Conservation (phyloP, 805 yeast species). For the Zygosaccharomyces bailii region DNA sequence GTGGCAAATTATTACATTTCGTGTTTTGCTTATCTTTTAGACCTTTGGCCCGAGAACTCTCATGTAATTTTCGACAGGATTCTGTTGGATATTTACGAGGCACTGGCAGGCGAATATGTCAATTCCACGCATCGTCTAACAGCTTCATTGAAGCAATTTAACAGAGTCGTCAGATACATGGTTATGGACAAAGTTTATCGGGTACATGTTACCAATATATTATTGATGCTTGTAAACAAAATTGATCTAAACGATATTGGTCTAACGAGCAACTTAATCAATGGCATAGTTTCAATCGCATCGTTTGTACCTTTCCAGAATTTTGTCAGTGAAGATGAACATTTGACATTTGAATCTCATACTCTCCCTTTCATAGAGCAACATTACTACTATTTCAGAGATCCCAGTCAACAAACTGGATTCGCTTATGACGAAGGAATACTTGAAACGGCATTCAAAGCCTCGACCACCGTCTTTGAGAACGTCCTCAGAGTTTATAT, state of each 20-base stretch:
- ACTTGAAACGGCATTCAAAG: conserved; percentile 56
- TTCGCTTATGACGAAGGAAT: conserved; percentile 44
- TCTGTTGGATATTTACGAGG: conserved; percentile 71
- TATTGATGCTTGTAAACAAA: conserved; percentile 70
- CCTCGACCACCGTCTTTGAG: conserved; percentile 70
- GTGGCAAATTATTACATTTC: conserved; percentile 56
- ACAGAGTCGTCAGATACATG: conserved; percentile 64
- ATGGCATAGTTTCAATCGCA: conserved; percentile 65
- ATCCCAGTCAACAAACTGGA: conserved; percentile 21
- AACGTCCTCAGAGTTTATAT: conserved; percentile 55
- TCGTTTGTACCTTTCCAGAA: conserved; percentile 70
- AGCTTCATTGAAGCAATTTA: conserved; percentile 65
- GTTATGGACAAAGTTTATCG: conserved; percentile 60
- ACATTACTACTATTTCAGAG: conserved; percentile 53
- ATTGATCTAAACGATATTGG: conserved; percentile 84
- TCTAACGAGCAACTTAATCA: conserved; percentile 65
- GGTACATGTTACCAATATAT: conserved; percentile 72
- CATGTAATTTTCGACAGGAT: conserved; percentile 48
- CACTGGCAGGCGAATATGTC: conserved; percentile 58
- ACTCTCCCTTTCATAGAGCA: conserved; percentile 57
- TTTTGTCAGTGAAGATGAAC: conserved; percentile 41
- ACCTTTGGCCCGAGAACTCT: conserved; percentile 48
- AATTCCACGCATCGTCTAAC: conserved; percentile 76
- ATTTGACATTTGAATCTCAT: conserved; percentile 39
- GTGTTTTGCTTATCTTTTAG: conserved; percentile 60